Percentiles rank a stretch among this genome's conserved stretches.
Evolutionary conservation across 495 filamentous ascomycete genomes (phyloP).

Genomic region (Chaetomidium leptoderma): DNA sequence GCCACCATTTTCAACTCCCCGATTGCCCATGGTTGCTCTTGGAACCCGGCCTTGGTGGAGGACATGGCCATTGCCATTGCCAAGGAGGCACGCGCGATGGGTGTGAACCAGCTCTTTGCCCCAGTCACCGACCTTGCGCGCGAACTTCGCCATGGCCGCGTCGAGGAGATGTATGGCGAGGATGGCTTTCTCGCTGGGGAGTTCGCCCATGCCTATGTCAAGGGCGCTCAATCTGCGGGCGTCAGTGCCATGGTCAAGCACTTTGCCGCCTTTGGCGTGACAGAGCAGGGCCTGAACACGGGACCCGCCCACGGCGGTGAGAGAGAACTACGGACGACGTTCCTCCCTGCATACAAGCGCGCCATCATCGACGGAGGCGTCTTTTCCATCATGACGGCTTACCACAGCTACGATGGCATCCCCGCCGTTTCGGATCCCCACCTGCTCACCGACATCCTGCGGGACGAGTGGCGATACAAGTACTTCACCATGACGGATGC

Average conservation of each 20-base stretch:
- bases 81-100: conserved; percentile 57
- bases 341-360: conserved; percentile 60
- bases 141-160: conserved; percentile 63
- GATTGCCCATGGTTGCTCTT: conserved; percentile 64
- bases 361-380: conserved; percentile 65
- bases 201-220: conserved; percentile 56
- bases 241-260: conserved; percentile 69
- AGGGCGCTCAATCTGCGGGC: conserved; percentile 57
- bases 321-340: conserved; percentile 63
- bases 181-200: conserved; percentile 57
- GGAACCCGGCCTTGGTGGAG: conserved; percentile 54
- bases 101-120: conserved; percentile 65
- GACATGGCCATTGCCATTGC: conserved; percentile 60
- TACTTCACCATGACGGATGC: conserved; percentile 57
- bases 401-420: conserved; percentile 65
- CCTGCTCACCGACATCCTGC: conserved; percentile 60
- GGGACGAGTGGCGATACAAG: conserved; percentile 66
- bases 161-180: conserved; percentile 67
- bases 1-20: conserved; percentile 73
- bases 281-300: conserved; percentile 65
- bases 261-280: conserved; percentile 59
- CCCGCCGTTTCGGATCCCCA: conserved; percentile 58
- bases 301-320: conserved; percentile 65
- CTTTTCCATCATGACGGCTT: conserved; percentile 63
- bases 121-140: conserved; percentile 63